These are phyloP conservation scores for Megacollybia marginata DNA, from an alignment of 768 basidiomycete species.

Conservation along the genomic window DNA sequence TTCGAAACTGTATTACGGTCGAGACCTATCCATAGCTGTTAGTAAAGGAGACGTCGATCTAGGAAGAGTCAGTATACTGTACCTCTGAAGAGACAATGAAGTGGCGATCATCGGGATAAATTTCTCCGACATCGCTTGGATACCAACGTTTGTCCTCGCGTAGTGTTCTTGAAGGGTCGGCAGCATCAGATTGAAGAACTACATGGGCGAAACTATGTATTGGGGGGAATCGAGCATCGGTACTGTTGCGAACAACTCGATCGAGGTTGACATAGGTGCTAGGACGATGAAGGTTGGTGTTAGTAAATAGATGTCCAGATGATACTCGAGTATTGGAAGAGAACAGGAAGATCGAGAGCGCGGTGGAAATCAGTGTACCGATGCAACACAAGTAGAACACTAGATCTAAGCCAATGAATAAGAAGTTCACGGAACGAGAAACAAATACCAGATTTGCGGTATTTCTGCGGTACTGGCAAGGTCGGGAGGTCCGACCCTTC, in stretches of 20 bases:
- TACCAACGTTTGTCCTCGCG: not conserved
- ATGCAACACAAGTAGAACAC: no score
- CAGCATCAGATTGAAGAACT: slow-evolving; percentile 3
- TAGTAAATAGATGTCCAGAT: not conserved
- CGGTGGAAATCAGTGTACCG: not conserved
- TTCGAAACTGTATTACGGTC: slow-evolving; percentile 1
- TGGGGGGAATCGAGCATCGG: not conserved
- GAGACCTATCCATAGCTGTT: not conserved
- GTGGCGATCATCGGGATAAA: slow-evolving; percentile 4
- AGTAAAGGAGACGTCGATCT: no score
- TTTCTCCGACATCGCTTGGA: not conserved
- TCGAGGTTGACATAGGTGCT: not conserved
- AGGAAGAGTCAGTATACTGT: no score
- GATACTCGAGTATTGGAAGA: no score
- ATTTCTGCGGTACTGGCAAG: no score
- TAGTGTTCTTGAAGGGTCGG: not conserved
- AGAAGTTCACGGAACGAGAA: no score
- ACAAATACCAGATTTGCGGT: no score
- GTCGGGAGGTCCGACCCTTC: no score
- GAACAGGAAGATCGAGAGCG: not conserved
- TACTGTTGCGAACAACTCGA: not conserved
- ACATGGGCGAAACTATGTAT: slow-evolving; percentile 1
- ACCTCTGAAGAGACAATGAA: slow-evolving; percentile 1
- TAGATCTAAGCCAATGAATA: no score
- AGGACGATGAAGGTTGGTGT: not conserved